Percentiles rank a stretch among this genome's conserved stretches.
phyloP scores from a whole-genome alignment of 176 grass and related monocot species.

The Eragrostis curvula region DNA sequence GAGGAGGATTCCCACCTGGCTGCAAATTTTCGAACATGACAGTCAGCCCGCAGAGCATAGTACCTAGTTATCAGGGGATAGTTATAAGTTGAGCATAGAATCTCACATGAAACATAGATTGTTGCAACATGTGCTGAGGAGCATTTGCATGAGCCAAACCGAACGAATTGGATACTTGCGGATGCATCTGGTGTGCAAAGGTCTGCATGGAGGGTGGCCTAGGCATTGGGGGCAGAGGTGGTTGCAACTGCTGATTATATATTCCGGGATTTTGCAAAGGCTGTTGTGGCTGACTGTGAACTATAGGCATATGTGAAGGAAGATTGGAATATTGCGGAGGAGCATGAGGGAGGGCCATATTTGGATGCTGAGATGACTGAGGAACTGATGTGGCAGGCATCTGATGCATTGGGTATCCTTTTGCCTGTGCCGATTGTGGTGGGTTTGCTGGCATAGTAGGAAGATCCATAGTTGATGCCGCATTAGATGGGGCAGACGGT shows the following conservation, averaged over 20 bases:
- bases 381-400: slow-evolving; percentile 49
- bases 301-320: slow-evolving; percentile 60
- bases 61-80: slow-evolving; percentile 2
- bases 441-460: slow-evolving; percentile 55
- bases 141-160: slow-evolving; percentile 56
- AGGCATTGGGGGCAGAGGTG: slow-evolving; percentile 72
- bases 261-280: slow-evolving; percentile 73
- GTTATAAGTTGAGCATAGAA: slow-evolving; percentile 36
- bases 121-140: slow-evolving; percentile 76
- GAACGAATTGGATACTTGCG: slow-evolving; percentile 56
- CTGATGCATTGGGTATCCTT: slow-evolving; percentile 54
- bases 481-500: slow-evolving; percentile 45
- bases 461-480: slow-evolving; percentile 45
- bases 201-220: slow-evolving; percentile 73
- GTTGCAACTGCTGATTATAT: slow-evolving; percentile 82
- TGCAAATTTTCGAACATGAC: slow-evolving; percentile 51
- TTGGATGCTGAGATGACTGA: slow-evolving; percentile 68
- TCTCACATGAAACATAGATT: slow-evolving; percentile 74
- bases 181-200: slow-evolving; percentile 64
- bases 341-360: slow-evolving; percentile 52
- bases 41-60: slow-evolving; percentile 35
- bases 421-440: slow-evolving; percentile 55
- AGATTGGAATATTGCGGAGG: slow-evolving; percentile 63
- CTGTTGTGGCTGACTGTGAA: slow-evolving; percentile 58
- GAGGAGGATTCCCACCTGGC: slow-evolving; percentile 68